phyloP scores from a whole-genome alignment of 2,329 filamentous ascomycete genomes.

The Monosporascus cannonballus region DNA sequence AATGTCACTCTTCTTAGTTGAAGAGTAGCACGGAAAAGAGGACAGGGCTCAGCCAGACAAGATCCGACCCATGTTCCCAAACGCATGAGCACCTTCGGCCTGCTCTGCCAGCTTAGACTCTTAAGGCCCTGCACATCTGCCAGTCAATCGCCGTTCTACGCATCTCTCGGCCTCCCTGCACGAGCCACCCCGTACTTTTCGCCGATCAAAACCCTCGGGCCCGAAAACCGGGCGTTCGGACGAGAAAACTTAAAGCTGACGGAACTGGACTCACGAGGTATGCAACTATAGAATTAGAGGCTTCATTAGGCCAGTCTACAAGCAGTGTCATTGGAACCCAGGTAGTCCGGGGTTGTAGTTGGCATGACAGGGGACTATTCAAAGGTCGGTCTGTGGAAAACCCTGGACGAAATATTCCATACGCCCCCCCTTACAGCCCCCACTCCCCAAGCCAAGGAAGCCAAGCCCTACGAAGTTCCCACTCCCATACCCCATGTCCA shows the following conservation, averaged over 20 bases:
- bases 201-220: not conserved
- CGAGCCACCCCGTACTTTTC: not conserved
- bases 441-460: constrained; percentile 3
- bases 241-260: constrained; percentile 15
- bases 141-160: not conserved
- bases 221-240: not conserved
- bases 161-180: not conserved
- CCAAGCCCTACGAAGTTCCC: not conserved
- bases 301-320: constrained; percentile 13
- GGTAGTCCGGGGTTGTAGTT: constrained; percentile 21
- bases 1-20: not conserved
- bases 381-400: constrained; percentile 23
- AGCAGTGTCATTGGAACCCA: constrained; percentile 18
- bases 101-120: too few species aligned
- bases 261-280: constrained; percentile 1
- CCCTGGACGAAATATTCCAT: constrained; percentile 5
- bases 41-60: not conserved
- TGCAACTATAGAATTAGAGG: constrained; percentile 2
- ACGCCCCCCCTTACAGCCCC: constrained; percentile 10
- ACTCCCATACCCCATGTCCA: not conserved
- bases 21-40: not conserved
- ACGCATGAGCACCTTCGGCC: too few species aligned
- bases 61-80: not conserved
- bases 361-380: constrained; percentile 22
- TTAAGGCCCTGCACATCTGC: not conserved